Evolutionary conservation across 345 rosid species (phyloP), one percentile per base, ranked within the genome.

Genomic region (Ceriops zippeliana): DNA sequence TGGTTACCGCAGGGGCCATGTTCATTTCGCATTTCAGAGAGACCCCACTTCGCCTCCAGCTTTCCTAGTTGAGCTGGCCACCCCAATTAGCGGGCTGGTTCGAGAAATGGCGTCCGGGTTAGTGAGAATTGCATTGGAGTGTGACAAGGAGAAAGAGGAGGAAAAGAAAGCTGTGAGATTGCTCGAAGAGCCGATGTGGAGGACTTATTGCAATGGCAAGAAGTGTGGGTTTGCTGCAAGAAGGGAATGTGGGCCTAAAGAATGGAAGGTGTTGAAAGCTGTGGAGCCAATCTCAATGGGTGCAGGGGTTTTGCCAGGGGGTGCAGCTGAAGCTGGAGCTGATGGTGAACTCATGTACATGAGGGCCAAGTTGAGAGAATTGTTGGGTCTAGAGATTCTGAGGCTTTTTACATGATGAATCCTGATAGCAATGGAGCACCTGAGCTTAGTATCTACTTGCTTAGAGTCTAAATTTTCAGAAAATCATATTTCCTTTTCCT

Each of bases 401-500:
- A 96, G 65, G 99, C 99, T 65, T 96, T 91, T 79, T 96, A 96
- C 70, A 96, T 96, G 98, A 92, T 90, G 93, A 96, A 96, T 81
- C 99, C 99, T 57, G 99, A 96, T 59, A 86, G 93, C 73, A 87
- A 90, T 77, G 99, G 98, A 75, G 83, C 99, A 77, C 96, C 98
- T 61, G 99, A 96, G 79, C 97, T 92, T 13, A 92, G 98, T 78
- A 77, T 96, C 80, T 96, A 96, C 67, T 75, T 96, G 65, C 97
- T 96, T 70, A 90, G 99, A 89, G 81, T 86, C 76, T 92, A 53
- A 66, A 19, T 5, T 37, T 2, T 26, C 6, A 0, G 2, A n/a
- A 16, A 10, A 16, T 52, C 53, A 19, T 13, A 16, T 61, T 21
- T 34, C 56, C 60, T 26, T 9, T 52, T 4, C 13, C 15, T 1